phyloP scores from a whole-genome alignment of 305 asterid genomes.

The Solanum chacoense region DNA sequence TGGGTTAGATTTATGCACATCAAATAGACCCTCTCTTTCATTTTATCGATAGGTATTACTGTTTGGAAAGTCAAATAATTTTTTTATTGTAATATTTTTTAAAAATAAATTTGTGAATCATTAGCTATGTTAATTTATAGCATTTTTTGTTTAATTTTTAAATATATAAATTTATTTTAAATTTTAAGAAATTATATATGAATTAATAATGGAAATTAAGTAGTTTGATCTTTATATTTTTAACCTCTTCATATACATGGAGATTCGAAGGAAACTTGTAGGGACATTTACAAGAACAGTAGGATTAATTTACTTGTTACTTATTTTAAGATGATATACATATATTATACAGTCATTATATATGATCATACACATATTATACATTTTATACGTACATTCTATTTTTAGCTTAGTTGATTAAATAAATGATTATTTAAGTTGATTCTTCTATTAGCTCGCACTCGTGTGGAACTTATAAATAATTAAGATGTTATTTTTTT shows the following conservation, averaged over 20 bases:
- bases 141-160: too few species aligned
- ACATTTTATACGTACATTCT: too few species aligned
- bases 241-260: not conserved
- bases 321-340: not conserved
- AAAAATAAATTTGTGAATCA: too few species aligned
- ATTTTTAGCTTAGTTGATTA: not conserved
- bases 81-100: rapidly evolving
- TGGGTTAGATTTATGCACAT: not conserved
- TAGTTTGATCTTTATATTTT: not conserved
- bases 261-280: not conserved
- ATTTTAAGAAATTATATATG: too few species aligned
- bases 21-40: not conserved
- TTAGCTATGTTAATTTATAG: not conserved
- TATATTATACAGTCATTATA: too few species aligned
- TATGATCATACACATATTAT: not conserved
- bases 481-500: not conserved
- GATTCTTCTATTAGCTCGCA: not conserved
- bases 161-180: too few species aligned
- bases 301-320: not conserved
- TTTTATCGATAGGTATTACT: not conserved
- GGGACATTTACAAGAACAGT: not conserved
- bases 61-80: not conserved
- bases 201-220: not conserved
- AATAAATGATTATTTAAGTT: too few species aligned
- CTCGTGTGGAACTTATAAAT: not conserved